Base-by-base conservation (phyloP, 208 protist genomes). In the Leishmania tarentolae region DNA sequence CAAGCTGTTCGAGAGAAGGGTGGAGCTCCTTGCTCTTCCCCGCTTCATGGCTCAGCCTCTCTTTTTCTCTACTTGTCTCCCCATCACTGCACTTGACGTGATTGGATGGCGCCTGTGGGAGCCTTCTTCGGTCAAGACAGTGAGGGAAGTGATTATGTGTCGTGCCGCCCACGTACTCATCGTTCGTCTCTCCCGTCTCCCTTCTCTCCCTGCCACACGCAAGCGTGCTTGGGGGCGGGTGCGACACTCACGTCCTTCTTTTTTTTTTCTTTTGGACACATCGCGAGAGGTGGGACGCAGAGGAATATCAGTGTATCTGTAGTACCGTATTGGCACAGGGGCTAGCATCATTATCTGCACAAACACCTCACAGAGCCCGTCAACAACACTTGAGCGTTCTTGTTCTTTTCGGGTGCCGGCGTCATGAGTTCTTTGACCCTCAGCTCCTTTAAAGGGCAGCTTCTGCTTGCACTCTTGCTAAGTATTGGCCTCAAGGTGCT, bases 401-500 rank as follows among this genome's bases (percentile, higher is more conserved):
- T 69, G 37, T 52, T 77, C 15, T 13, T 42, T n/a, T 40, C 7
- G 4, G 28, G n/a, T 11, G 31, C 19, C 69, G 53, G 0, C 44
- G 24, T 13, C 69, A 73, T 73, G 69, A 52, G 44, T n/a, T 11
- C 44, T 4, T 53, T 44, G 6, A 11, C 35, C 37, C 3, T 40
- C 17, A n/a, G 74, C 53, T 75, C 73, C 35, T 97, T 97, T 74
- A 92, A 93, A 65, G 80, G 84, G 31, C 85, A 94, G 81, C 87
- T 97, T 4, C 84, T 86, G n/a, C 79, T 87, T 28, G 92, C 93
- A 31, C 70, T 96, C 21, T 83, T 80, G 68, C 83, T 94, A 47
- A 97, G 92, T 66, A 46, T 96, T 0, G 76, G 65, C 53, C 86
- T 97, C 28, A 95, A 94, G 83, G 21, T 93, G 0, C n/a, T 97